Conservation (phyloP, 2,329 filamentous ascomycete genomes). For the Paracorniculantispora psalliotae region DNA sequence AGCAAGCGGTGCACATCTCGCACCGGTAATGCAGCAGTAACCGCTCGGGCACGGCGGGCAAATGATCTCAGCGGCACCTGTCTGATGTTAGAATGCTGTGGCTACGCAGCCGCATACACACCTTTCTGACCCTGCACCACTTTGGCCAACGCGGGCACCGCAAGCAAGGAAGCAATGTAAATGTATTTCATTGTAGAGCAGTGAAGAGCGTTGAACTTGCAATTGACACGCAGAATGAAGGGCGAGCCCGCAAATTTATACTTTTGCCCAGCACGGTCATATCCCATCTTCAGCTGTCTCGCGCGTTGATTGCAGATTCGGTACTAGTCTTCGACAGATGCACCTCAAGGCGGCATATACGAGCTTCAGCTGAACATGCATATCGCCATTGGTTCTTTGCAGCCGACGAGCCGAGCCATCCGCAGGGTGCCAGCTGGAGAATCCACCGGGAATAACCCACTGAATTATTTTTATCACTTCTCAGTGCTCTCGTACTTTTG, state of each 20-base stretch:
- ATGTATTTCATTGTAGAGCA: not conserved
- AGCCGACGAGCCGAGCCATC: not conserved
- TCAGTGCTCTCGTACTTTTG: too few species aligned
- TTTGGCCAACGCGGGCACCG: not conserved
- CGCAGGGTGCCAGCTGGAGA: not conserved
- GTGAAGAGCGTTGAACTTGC: not conserved
- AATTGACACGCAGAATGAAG: too few species aligned
- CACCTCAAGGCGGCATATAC: not conserved
- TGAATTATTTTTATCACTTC: not conserved
- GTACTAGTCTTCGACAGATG: not conserved
- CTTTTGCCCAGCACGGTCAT: not conserved
- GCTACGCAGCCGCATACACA: not conserved
- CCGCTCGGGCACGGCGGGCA: not conserved
- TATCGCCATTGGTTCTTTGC: not conserved
- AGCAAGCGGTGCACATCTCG: not conserved
- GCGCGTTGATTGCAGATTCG: not conserved
- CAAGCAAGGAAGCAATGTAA: not conserved
- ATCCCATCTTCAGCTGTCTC: not conserved
- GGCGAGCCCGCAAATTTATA: not conserved
- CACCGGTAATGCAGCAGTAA: not conserved
- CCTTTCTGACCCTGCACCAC: not conserved
- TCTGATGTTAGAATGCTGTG: not conserved
- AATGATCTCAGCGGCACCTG: not conserved
- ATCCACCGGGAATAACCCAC: not conserved
- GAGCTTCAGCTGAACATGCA: constrained; percentile 1